phyloP scores from a whole-genome alignment of 306 rosid species.

The Vachellia collinsii region DNA sequence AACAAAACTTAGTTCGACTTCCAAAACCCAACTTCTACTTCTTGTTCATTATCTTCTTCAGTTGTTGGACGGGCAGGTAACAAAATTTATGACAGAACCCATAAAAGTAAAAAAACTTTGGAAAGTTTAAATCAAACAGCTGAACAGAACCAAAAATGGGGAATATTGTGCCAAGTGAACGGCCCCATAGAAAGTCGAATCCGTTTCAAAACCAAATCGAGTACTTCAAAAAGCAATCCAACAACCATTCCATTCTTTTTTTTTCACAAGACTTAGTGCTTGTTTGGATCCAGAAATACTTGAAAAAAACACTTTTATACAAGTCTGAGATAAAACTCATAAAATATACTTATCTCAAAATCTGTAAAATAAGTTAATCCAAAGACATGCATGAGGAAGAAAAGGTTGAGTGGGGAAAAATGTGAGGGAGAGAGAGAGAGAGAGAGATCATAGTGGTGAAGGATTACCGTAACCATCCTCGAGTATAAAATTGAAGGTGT shows the following conservation, averaged over 20 bases:
- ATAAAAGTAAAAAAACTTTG: slow-evolving; percentile 32
- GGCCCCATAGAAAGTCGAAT: slow-evolving; percentile 14
- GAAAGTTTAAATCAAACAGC: slow-evolving; percentile 10
- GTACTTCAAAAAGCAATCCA: slow-evolving; percentile 37
- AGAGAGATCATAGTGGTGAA: slow-evolving; percentile 15
- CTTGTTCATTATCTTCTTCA: slow-evolving; percentile 1
- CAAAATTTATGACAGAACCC: slow-evolving; percentile 18
- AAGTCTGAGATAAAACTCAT: no score
- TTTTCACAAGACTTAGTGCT: neutral
- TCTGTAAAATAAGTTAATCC: no score
- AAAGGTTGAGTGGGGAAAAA: neutral
- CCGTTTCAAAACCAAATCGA: slow-evolving; percentile 51
- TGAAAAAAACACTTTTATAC: no score
- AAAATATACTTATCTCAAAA: no score
- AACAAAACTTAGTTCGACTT: neutral
- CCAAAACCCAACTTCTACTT: slow-evolving; percentile 16
- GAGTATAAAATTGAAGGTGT: slow-evolving; percentile 84
- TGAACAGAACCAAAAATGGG: neutral
- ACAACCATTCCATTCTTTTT: neutral
- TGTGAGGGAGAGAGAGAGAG: neutral
- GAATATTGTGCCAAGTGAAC: neutral
- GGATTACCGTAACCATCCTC: slow-evolving; percentile 85
- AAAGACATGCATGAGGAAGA: neutral
- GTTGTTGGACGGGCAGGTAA: slow-evolving; percentile 9
- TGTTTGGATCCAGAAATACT: no score